Base-by-base conservation (phyloP, 768 basidiomycete genomes). In the Psilocybe tampanensis region DNA sequence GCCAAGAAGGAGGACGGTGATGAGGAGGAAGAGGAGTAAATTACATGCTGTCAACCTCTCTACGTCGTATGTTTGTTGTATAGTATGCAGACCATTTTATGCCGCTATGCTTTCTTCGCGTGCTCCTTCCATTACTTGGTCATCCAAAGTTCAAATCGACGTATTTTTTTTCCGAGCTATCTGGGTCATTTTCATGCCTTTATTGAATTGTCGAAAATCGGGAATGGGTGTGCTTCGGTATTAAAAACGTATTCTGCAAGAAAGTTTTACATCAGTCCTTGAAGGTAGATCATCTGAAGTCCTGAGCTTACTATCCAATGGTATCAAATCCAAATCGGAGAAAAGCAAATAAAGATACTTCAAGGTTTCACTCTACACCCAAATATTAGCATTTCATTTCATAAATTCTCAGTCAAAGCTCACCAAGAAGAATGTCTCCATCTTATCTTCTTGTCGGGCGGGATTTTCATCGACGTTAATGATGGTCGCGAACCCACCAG, bases 381-480 rank as follows among this genome's bases (percentile, higher is more conserved):
- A 49, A 29, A 12, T 39, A 43, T 44, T 18, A 48, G 26, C 26
- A 13, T 26, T 17, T 24, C 26, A n/a, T n/a, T 43, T 32, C 42
- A 55, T 19, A 36, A 62, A 11, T 8, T 33, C 15, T 19, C 44
- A 13, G n/a, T 21, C 8, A 12, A 68, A 21, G 71, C 86, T 41
- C 56, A 91, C 92, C 80, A 97, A 78, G 72, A 95, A 83, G 76
- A 95, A 97, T 12, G 95, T 95, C 74, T 98, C 95, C 95, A 97
- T 96, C 70, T 90, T 88, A 72, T 98, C 94, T 60, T 93, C 88
- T 55, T 82, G 76, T 66, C 76, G 74, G 1, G 77, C 83, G 0
- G 89, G 87, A 9, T 87, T 75, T 58, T 84, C 80, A 70, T 96
- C 92, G 9, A 98, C 95, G 66, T 97, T 92, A 56, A 88, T 71